phyloP scores from a whole-genome alignment of 2,329 filamentous ascomycete species.

The Sporothrix schenckii region DNA sequence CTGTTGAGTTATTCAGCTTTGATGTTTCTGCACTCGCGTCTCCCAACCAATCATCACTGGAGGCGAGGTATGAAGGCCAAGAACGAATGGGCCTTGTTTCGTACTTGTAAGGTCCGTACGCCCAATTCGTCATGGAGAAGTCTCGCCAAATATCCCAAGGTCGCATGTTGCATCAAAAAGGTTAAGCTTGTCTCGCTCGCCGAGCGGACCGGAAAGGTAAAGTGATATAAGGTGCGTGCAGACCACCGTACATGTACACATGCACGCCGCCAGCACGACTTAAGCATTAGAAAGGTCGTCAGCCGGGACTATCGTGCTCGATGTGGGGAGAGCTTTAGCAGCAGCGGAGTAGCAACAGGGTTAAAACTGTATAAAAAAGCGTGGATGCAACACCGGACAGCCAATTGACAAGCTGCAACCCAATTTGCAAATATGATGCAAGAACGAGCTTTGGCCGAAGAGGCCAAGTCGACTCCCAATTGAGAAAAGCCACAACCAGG shows the following conservation, averaged over 20 bases:
- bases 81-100: background rate
- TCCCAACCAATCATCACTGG: background rate
- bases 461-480: background rate
- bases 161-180: background rate
- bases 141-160: background rate
- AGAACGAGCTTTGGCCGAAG: background rate
- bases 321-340: background rate
- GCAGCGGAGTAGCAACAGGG: background rate
- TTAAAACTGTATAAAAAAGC: background rate
- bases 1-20: too few species aligned
- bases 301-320: background rate
- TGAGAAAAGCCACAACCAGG: background rate
- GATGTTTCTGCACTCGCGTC: background rate
- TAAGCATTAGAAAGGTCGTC: slow-evolving; percentile 10
- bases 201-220: background rate
- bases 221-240: background rate
- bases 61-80: background rate
- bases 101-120: background rate
- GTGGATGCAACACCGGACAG: background rate
- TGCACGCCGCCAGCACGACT: background rate
- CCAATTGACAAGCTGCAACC: background rate
- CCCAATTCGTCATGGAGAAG: too few species aligned
- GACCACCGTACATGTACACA: too few species aligned
- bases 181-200: background rate
- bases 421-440: background rate